Percentiles rank a stretch among this genome's conserved stretches.
Evolutionary conservation across 176 grass and related monocot species (phyloP).

Genomic region (Oryza punctata): DNA sequence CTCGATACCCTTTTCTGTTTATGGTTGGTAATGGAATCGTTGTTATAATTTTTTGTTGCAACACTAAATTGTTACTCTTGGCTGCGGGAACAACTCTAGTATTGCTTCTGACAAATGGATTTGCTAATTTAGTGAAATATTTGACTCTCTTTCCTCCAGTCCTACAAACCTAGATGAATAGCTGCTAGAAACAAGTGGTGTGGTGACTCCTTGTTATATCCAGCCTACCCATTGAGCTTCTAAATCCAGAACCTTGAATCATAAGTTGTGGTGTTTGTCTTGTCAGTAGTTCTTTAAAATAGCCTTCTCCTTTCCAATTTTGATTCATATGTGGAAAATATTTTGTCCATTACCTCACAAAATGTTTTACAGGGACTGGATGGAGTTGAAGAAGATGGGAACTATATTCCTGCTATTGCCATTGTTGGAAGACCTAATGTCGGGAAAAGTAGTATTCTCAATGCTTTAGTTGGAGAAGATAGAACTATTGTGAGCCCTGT

Average conservation of each 20-base stretch:
- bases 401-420: constrained; percentile 77
- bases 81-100: background rate
- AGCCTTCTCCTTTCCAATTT: background rate
- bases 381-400: constrained; percentile 66
- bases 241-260: background rate
- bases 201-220: background rate
- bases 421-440: constrained; percentile 99
- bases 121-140: background rate
- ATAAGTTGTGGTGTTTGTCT: background rate
- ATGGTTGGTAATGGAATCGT: constrained; percentile 21
- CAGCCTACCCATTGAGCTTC: background rate
- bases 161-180: background rate
- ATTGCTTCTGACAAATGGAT: background rate
- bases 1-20: background rate
- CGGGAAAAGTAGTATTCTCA: constrained; percentile 97
- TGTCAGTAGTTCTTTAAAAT: background rate
- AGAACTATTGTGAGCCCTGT: constrained; percentile 97
- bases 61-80: constrained; percentile 11
- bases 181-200: too few relatives aligned
- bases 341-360: background rate
- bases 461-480: constrained; percentile 92
- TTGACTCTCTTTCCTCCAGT: background rate
- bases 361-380: constrained; percentile 46
- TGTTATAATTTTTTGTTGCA: background rate
- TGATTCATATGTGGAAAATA: background rate